Percentiles rank a stretch among this genome's conserved stretches.
Conservation (phyloP, 139 green algal species). For the Axilococcus clingmanii region DNA sequence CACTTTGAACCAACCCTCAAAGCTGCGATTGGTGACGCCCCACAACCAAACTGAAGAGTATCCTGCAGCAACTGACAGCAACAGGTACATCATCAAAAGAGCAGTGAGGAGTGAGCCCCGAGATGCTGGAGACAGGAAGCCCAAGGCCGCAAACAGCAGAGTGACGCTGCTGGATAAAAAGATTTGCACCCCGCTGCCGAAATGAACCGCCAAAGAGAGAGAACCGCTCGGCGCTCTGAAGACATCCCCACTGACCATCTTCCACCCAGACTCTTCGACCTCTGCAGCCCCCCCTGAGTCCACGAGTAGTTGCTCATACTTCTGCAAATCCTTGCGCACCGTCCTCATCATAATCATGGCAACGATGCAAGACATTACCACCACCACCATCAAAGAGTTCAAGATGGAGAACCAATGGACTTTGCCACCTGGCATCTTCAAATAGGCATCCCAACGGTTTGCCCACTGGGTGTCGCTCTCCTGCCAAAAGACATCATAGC, state of each 20-base stretch:
- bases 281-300: constrained; percentile 37
- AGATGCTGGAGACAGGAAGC: constrained; percentile 87
- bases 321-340: constrained; percentile 79
- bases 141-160: constrained; percentile 81
- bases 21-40: constrained; percentile 71
- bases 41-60: constrained; percentile 66
- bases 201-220: constrained; percentile 41
- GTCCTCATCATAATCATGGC: constrained; percentile 85
- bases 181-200: constrained; percentile 85
- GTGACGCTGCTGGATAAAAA: constrained; percentile 62
- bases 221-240: constrained; percentile 69
- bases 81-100: constrained; percentile 70
- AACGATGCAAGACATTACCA: constrained; percentile 86
- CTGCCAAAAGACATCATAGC: constrained; percentile 91
- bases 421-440: constrained; percentile 80
- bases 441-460: constrained; percentile 89
- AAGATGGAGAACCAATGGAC: constrained; percentile 97
- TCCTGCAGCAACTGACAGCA: constrained; percentile 59
- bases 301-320: constrained; percentile 87
- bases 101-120: constrained; percentile 83
- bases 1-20: constrained; percentile 48
- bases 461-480: constrained; percentile 74
- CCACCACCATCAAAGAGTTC: constrained; percentile 88
- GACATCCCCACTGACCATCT: constrained; percentile 90
- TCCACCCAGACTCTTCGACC: constrained; percentile 90